Evolutionary conservation across 2,329 filamentous ascomycete species (phyloP), one percentile per base, ranked within the genome.

Genomic region (Aspergillus puulaauensis): DNA sequence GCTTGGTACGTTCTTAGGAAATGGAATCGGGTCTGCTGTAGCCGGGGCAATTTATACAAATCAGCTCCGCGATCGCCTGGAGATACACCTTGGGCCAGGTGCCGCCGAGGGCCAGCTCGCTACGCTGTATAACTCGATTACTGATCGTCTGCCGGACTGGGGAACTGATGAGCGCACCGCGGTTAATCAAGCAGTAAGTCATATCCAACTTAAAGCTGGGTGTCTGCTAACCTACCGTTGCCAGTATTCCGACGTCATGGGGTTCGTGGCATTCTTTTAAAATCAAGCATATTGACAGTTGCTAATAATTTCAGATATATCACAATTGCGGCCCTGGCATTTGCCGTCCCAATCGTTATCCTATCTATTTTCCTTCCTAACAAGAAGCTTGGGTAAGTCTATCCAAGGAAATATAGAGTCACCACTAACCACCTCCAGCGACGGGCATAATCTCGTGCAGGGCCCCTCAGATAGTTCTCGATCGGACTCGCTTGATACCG

Each of bases 11-110:
- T 80, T 77, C 55, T 60, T 83, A 47, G 70, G 66, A 12, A 66
- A 68, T 24, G 70, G 68, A 7, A 63, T 73, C 6, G 72, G 71
- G 3, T 67, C 73, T 6, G 73, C 74, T 43, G 75, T 81, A 47
- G 79, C 80, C 2, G 80, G 80, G 5, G 79, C 75, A 6, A 82
- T 83, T 14, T 83, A 82, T 61, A 82, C 80, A 0, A 75, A 73
- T n/a, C 73, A 74, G 0, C 73, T 82, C 60, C 73, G 74, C 33
- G 57, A 67, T 4, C 66, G 70, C 6, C 62, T 82, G 52, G 67
- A 68, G 47, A 57, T 64, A 7, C 73, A 74, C 37, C 64, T 82
- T 6, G 77, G 77, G 8, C 51, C 63, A 0, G 56, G 55, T 3
- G 72, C 71, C 2, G 64, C 66, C 3, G 56, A 69, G 12, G 60